Base-by-base conservation (phyloP, 1,139 yeast genomes). In the Pichia sp. region DNA sequence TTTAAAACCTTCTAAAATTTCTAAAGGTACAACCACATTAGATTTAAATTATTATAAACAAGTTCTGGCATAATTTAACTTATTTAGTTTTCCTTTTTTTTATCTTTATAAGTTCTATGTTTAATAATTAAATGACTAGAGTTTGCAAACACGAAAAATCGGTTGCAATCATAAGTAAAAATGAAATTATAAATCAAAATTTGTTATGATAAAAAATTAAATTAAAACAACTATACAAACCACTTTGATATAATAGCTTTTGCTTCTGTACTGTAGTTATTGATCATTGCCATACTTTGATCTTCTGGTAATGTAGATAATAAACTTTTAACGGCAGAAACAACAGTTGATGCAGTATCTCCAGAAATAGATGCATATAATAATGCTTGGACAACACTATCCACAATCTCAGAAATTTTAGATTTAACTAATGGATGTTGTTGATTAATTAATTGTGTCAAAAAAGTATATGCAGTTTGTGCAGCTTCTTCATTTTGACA, bases 401-500 rank as follows among this genome's bases (percentile, higher is more conserved):
- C 89, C 38, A 88, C 75, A 8, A 82, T 78, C 51, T 75, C 72
- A n/a, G 82, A 78, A 13, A 78, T 61, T 35, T 52, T 49, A 2
- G 47, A 26, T 23, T 66, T 61, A 32, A 87, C 75, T 5, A 79
- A 68, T 4, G 82, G 76, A 52, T 87, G 93, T 43, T 76, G 73
- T 48, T 72, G 74, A 39, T 81, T 81, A 37, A 89, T 80, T 54
- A 91, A 69, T 49, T 82, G 85, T 23, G 80, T 68, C 55, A 91
- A 70, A 60, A 87, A 89, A 50, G 74, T 69, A 64, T 87, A 91
- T 21, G 88, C 80, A 62, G 72, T 86, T n/a, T 88, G 80, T 2
- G 97, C 96, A 8, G 94, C 95, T 53, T 85, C 93, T 33, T 80
- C 85, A 62, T 91, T 96, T 53, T 80, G 82, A 16, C 80, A 65